Evolutionary conservation across 148 eudicot species (phyloP), one percentile per base, ranked within the genome.

Genomic region (Nepenthes mirabilis): DNA sequence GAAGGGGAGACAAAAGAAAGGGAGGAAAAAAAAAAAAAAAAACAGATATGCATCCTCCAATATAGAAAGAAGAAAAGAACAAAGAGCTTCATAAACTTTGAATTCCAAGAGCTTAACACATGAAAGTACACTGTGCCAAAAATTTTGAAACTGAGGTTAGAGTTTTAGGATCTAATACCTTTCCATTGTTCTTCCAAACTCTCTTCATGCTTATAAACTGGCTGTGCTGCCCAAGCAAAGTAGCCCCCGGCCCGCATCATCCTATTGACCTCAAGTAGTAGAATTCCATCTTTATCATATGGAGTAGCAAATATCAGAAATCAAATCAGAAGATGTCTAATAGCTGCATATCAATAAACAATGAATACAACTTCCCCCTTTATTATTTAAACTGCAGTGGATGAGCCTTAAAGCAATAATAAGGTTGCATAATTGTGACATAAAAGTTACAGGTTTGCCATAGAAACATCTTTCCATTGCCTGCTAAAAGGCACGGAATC

Each of bases 201-300:
- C 55, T 81, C 65, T 72, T 93, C 99, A 68, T 93, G 99, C 73
- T 93, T 89, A 67, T 93, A 93, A 56, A 89, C 99, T 67, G 97
- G 99, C 63, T 93, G 99, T 47, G 99, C 99, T 10, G 99, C 99
- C 99, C 99, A 93, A 56, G 68, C 95, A 75, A 93, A 93, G 65
- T 93, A 93, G 66, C 99, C 99, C 52, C 99, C 97, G 33, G 85
- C 99, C 33, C 95, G 81, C 61, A 93, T 82, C 81, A 93, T 74
- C 73, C 99, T 77, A 70, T 93, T 84, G 79, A 89, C 90, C 80
- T 93, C 99, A 47, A 93, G 86, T 55, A 93, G 90, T 69, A 89
- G 77, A 68, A 93, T 86, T 55, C 99, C 99, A 79, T 86, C 99
- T 93, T 69, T 35, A 59, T 50, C 43, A 58, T 37, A 72, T n/a